Conservation (phyloP, 805 yeast genomes). For the Zygosaccharomyces bisporus region DNA sequence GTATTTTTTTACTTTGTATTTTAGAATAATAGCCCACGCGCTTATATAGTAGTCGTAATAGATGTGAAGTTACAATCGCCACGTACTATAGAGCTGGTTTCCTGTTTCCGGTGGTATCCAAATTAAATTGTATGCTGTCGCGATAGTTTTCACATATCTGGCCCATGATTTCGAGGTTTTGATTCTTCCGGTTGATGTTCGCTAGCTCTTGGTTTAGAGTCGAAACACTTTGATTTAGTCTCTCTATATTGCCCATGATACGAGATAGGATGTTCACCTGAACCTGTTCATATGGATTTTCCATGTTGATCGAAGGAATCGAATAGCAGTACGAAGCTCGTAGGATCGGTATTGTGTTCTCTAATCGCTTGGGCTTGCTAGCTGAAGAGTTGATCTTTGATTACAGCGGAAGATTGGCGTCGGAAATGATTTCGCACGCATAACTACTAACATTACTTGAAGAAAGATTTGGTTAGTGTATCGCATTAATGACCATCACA, state of each 20-base stretch:
- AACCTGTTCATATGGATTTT: slow-evolving; percentile 80
- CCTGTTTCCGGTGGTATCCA: slow-evolving; percentile 61
- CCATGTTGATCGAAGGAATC: no score
- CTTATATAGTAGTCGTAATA: slow-evolving; percentile 1
- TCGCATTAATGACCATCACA: no score
- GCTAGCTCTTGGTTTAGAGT: slow-evolving; percentile 58
- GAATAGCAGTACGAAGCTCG: no score
- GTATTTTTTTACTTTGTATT: slow-evolving; percentile 1
- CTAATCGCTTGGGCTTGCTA: neutral
- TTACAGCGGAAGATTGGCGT: neutral
- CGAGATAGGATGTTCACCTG: slow-evolving; percentile 73
- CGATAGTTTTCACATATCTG: slow-evolving; percentile 78
- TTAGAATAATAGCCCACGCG: slow-evolving; percentile 5
- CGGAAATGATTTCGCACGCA: neutral
- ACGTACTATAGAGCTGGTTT: slow-evolving; percentile 24
- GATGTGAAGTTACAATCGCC: slow-evolving; percentile 1
- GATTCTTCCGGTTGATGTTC: slow-evolving; percentile 60
- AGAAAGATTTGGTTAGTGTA: no score
- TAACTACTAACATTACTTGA: no score
- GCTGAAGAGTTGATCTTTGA: neutral
- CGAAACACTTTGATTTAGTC: slow-evolving; percentile 65
- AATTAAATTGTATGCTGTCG: slow-evolving; percentile 63
- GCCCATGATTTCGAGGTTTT: slow-evolving; percentile 65
- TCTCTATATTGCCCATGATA: slow-evolving; percentile 72
- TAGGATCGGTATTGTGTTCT: neutral